phyloP scores from a whole-genome alignment of 257 asterid genomes.

The Solanum clarkiae region DNA sequence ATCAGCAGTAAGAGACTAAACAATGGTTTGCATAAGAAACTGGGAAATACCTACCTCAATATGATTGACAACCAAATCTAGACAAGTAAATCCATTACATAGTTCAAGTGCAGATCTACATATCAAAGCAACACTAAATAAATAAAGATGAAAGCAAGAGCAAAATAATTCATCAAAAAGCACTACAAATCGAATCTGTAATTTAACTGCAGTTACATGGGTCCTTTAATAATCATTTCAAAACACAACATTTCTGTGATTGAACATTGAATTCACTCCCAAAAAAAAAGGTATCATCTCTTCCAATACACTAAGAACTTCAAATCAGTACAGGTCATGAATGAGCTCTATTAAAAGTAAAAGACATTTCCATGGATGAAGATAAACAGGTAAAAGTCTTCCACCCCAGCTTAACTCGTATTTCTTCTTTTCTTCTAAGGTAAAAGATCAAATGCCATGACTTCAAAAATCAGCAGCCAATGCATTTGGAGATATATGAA shows the following conservation, averaged over 20 bases:
- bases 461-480: neutral
- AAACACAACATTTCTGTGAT: neutral
- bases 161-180: neutral
- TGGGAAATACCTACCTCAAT: conserved; percentile 47
- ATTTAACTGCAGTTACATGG: neutral
- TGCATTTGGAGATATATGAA: neutral
- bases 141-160: neutral
- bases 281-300: neutral
- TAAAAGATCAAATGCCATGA: neutral
- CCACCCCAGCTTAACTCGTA: neutral
- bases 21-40: neutral
- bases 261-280: neutral
- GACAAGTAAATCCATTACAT: conserved; percentile 46
- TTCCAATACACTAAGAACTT: neutral
- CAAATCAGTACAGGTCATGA: neutral
- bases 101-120: conserved; percentile 62
- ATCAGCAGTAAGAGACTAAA: neutral
- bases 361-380: neutral
- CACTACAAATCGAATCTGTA: neutral
- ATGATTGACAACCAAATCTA: conserved; percentile 62
- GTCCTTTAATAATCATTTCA: neutral
- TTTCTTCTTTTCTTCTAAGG: neutral
- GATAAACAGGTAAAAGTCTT: neutral
- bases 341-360: neutral
- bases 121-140: neutral